Evolutionary conservation across 148 eudicot genomes (phyloP), one percentile per base, ranked within the genome.

Genomic region (Persicaria tinctoria): DNA sequence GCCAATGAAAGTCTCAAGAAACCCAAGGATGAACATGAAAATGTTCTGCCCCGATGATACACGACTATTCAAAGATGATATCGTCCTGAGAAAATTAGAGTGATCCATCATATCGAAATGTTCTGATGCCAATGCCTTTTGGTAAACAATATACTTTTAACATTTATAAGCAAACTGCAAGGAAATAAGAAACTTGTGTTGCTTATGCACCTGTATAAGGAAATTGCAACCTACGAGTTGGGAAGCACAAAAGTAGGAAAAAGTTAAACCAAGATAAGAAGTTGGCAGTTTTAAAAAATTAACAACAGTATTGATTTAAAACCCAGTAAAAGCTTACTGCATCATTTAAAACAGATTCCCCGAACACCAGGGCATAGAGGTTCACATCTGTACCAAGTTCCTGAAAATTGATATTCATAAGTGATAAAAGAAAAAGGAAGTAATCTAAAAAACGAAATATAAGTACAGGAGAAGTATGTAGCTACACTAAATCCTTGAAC

Each of bases 261-360:
- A 55, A 8, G 62, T 55, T 41, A 73, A 70, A 32, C 73, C 41
- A 76, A 66, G 18, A 66, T 46, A 66, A 38, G 4, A 63, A 32
- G 70, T 38, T 66, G 44, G 70, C 44, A 13, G 1, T 41, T 41
- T 5, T 10, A 47, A 38, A 14, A 5, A 63, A 66, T 38, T 38
- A 66, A 41, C 48, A 66, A 14, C 47, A 66, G 13, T 41, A 41
- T 38, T 32, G n/a, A 41, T 44, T 14, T 47, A 66, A 66, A 50
- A 41, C 4, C 74, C 74, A 73, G 17, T 46, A 56, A 72, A 57
- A 68, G 81, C 99, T 90, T 82, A 96, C 99, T 38, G 99, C 99
- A 78, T 96, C 99, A 80, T 96, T 96, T 80, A 96, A 78, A 81
- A 96, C 99, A 79, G 99, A 96, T 83, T 96, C 99, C 62, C 99